A percentile compares a stretch with the other conserved stretches of the same genome.
phyloP scores from a whole-genome alignment of 495 filamentous ascomycete species.

The Penicillium paradoxum region DNA sequence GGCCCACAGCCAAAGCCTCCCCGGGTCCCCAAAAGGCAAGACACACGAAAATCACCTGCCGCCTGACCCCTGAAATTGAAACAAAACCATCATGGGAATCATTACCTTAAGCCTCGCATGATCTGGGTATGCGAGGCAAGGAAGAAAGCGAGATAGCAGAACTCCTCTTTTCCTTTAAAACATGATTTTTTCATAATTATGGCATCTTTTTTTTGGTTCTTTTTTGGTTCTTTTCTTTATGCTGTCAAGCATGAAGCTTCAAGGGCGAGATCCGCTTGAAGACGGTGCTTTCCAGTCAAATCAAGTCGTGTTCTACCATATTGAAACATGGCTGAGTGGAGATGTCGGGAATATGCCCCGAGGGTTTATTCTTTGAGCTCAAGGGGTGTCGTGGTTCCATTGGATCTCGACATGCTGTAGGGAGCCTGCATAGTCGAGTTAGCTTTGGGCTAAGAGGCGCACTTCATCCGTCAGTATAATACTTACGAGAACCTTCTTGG shows the following conservation, averaged over 20 bases:
- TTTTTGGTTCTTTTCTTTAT: not conserved
- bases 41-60: not conserved
- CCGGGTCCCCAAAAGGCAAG: slow-evolving; percentile 4
- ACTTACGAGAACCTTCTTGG: slow-evolving; percentile 88
- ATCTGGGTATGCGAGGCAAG: not conserved
- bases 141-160: not conserved
- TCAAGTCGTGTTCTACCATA: not conserved
- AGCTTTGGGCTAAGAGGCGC: slow-evolving; percentile 2
- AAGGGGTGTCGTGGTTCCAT: slow-evolving; percentile 40
- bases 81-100: slow-evolving; percentile 15
- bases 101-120: not conserved
- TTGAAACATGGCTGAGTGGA: not conserved
- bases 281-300: not conserved
- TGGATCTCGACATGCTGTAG: slow-evolving; percentile 44
- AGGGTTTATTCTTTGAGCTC: slow-evolving; percentile 21
- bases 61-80: slow-evolving; percentile 9
- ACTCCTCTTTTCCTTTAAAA: not conserved
- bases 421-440: slow-evolving; percentile 31
- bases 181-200: not conserved
- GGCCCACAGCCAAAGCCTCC: not conserved
- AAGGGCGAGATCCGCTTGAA: not conserved
- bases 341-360: not conserved
- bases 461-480: not conserved
- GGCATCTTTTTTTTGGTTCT: not conserved
- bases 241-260: not conserved